These are phyloP conservation scores for Tricholoma matsutake DNA, from an alignment of 768 basidiomycete species.

Conservation along the genomic window DNA sequence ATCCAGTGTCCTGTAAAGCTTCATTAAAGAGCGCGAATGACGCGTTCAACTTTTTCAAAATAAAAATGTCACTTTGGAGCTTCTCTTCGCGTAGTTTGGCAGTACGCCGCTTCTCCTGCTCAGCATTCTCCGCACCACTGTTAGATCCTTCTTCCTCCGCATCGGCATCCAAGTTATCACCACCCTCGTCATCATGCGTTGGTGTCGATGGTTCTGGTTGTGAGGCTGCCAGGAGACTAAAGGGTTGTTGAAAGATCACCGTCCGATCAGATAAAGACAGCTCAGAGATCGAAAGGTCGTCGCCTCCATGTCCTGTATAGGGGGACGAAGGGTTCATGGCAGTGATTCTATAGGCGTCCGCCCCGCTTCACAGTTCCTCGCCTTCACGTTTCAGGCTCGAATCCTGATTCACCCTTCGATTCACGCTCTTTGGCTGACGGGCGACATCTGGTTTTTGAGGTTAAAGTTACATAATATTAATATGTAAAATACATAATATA, in stretches of 20 bases:
- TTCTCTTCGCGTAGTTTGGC: conserved; percentile 56
- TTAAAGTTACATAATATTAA: too few relatives aligned
- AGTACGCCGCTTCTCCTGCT: conserved; percentile 15
- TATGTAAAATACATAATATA: too few relatives aligned
- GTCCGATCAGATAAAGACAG: conserved; percentile 31
- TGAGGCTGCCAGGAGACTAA: conserved; percentile 14
- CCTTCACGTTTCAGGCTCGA: too few relatives aligned
- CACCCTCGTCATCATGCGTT: conserved; percentile 4
- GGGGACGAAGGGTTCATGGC: conserved; percentile 21
- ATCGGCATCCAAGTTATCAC: background rate
- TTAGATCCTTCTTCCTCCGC: conserved; percentile 3
- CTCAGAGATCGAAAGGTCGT: conserved; percentile 37
- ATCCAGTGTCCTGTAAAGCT: conserved; percentile 58
- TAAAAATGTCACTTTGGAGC: conserved; percentile 68
- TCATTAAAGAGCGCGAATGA: conserved; percentile 68
- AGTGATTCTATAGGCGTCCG: conserved; percentile 17
- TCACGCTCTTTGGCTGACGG: too few relatives aligned
- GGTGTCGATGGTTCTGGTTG: conserved; percentile 15
- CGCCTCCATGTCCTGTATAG: conserved; percentile 24
- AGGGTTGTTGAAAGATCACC: conserved; percentile 9
- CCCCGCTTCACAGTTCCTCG: too few relatives aligned
- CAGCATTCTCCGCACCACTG: conserved; percentile 14
- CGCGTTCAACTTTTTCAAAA: conserved; percentile 69
- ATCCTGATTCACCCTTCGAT: too few relatives aligned
- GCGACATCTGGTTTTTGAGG: too few relatives aligned